phyloP scores from a whole-genome alignment of 1,139 yeast genomes.

The Candida tropicalis region DNA sequence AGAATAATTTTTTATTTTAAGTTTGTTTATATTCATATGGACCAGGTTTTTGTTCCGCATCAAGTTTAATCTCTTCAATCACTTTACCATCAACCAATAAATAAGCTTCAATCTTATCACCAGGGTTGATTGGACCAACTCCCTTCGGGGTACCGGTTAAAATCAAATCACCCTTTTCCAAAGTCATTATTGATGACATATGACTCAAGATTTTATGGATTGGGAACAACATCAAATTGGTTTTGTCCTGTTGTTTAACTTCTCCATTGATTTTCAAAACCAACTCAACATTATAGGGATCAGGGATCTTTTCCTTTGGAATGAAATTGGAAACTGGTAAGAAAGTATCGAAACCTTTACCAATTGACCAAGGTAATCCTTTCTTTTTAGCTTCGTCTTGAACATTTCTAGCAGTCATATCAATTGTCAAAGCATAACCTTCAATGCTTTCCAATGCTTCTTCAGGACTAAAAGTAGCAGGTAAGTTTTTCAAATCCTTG shows the following conservation, averaged over 20 bases:
- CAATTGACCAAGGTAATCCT: conserved; percentile 96
- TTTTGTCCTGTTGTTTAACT: conserved; percentile 70
- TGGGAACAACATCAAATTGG: conserved; percentile 88
- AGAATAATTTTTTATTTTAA: conserved; percentile 22
- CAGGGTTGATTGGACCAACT: conserved; percentile 81
- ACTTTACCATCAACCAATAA: conserved; percentile 56
- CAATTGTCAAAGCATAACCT: conserved; percentile 87
- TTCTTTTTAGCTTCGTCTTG: conserved; percentile 93
- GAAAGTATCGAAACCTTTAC: conserved; percentile 96
- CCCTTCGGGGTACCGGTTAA: conserved; percentile 98
- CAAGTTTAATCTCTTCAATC: conserved; percentile 55
- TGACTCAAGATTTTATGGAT: conserved; percentile 78
- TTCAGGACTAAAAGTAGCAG: conserved; percentile 57
- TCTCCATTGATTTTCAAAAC: conserved; percentile 71
- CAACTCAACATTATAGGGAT: conserved; percentile 74
- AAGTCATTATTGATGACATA: conserved; percentile 86
- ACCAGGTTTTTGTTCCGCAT: conserved; percentile 72
- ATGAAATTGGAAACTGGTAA: conserved; percentile 78
- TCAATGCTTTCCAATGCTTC: conserved; percentile 79
- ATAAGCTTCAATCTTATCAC: conserved; percentile 73
- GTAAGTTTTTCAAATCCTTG: conserved; percentile 62
- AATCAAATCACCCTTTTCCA: conserved; percentile 87
- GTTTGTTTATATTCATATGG: conserved; percentile 69
- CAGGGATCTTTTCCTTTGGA: conserved; percentile 64
- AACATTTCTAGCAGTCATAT: conserved; percentile 93